Base-by-base conservation (phyloP, 2,329 filamentous ascomycete genomes). In the Aspergillus tubingensis region DNA sequence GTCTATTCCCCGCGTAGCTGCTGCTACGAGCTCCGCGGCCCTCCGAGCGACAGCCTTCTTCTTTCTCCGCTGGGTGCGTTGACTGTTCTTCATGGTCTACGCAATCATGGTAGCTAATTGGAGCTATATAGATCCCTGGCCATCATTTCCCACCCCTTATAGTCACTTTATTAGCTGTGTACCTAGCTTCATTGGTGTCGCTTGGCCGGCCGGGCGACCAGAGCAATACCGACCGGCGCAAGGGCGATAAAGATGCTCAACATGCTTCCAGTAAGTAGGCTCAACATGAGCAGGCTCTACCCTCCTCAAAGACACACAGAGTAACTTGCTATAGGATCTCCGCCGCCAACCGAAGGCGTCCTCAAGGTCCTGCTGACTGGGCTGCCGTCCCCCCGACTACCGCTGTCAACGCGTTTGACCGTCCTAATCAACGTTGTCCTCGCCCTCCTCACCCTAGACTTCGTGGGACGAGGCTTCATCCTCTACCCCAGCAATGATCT, bases 361-460 rank as follows among this genome's bases (percentile, higher is more conserved):
- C 78, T 89, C 65, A 84, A 83, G 65, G 90, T 91, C 3, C 79
- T 98, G 6, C 77, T 96, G 23, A 86, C 86, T 3, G 95, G 95
- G 3, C 79, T 89, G 0, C 94, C 95, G 1, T 92, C 87, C 67
- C 85, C 89, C 6, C 83, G 81, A n/a, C 91, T 87, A 54, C 79
- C 85, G 11, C 68, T 88, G 21, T 83, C 88, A 67, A 94, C 91
- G 19, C 76, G 85, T 50, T 67, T 87, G 25, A 91, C 90, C 0
- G 85, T 92, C 54, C 76, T 88, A 27, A 83, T 95, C 73, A 98
- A 98, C 73, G 71, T 87, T 17, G 77, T 83, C 2, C 79, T 95
- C 43, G 82, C 92, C 5, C 80, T 85, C 8, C 85, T 94, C 76
- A 85, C 88, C 0, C 82, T 88, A 25, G 95, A 99, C 74, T 85